A percentile compares a stretch with the other conserved stretches of the same genome.
Evolutionary conservation across 169 alveolate species (phyloP).

Genomic region (Plasmodium fragile): DNA sequence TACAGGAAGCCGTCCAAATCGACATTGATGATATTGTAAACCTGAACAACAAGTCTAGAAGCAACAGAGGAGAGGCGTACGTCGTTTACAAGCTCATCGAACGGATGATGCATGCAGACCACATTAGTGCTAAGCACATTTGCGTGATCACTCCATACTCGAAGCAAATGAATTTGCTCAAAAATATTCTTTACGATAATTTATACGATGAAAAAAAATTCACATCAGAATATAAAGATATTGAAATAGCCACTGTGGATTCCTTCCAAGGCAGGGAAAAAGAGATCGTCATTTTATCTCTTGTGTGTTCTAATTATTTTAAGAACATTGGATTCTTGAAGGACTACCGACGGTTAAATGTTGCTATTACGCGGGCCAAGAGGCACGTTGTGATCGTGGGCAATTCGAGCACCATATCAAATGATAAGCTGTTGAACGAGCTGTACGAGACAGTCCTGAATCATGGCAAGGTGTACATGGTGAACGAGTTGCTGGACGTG

Average conservation of each 20-base stretch:
- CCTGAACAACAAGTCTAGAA: conserved; percentile 51
- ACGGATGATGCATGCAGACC: conserved; percentile 20
- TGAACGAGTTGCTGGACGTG: conserved; percentile 57
- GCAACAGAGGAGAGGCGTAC: conserved; percentile 75
- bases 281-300: conserved; percentile 73
- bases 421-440: conserved; percentile 42
- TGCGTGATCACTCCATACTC: conserved; percentile 71
- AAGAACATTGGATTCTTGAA: conserved; percentile 85
- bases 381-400: conserved; percentile 88
- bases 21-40: conserved; percentile 50
- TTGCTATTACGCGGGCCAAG: conserved; percentile 90
- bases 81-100: conserved; percentile 49
- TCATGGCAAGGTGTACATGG: conserved; percentile 45
- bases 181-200: conserved; percentile 48
- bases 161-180: conserved; percentile 46
- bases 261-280: conserved; percentile 78
- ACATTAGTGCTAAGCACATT: conserved; percentile 24
- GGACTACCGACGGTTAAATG: conserved; percentile 90
- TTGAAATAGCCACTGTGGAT: conserved; percentile 74
- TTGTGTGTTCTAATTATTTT: conserved; percentile 69
- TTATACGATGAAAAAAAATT: conserved; percentile 22
- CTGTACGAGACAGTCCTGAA: conserved; percentile 52
- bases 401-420: conserved; percentile 79
- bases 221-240: neutral
- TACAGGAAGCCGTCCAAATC: conserved; percentile 15